Conservation (phyloP, 1,284 basidiomycete genomes). For the Ceratobasidium sp. region DNA sequence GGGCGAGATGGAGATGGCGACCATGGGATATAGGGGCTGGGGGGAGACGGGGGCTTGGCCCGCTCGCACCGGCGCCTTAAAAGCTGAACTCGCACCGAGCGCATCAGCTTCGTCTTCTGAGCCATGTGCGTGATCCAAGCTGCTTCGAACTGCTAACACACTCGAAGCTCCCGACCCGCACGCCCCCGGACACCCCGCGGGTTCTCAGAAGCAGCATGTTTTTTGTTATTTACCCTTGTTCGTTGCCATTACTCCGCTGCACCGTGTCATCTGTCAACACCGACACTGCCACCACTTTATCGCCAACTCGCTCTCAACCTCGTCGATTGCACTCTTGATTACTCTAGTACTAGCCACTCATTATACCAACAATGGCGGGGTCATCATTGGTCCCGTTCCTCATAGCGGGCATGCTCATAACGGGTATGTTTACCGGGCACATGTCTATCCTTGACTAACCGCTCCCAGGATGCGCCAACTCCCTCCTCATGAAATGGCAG, state of each 20-base stretch:
- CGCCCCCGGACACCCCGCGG: constrained; percentile 7
- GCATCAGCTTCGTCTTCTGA: constrained; percentile 26
- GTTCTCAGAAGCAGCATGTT: neutral
- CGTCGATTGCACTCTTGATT: too few relatives aligned
- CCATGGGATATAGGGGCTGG: constrained; percentile 40
- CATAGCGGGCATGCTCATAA: constrained; percentile 79
- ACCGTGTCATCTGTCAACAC: constrained; percentile 43
- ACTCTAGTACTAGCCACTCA: neutral
- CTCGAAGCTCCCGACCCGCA: neutral
- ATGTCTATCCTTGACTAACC: neutral
- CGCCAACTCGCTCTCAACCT: constrained; percentile 40
- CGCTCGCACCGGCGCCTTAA: constrained; percentile 17
- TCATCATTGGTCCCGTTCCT: constrained; percentile 54
- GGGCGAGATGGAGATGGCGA: constrained; percentile 46
- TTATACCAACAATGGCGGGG: constrained; percentile 17
- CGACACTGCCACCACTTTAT: constrained; percentile 54
- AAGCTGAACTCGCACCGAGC: neutral
- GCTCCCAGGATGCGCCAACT: constrained; percentile 56
- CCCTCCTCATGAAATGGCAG: constrained; percentile 73
- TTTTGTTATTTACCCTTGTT: too few relatives aligned
- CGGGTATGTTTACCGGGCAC: constrained; percentile 51
- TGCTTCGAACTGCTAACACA: constrained; percentile 8
- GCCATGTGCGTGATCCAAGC: constrained; percentile 29
- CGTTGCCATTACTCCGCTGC: constrained; percentile 16
- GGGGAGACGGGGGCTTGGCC: constrained; percentile 13